Conservation (phyloP, 2,329 filamentous ascomycete genomes). For the Penicillium sp. region DNA sequence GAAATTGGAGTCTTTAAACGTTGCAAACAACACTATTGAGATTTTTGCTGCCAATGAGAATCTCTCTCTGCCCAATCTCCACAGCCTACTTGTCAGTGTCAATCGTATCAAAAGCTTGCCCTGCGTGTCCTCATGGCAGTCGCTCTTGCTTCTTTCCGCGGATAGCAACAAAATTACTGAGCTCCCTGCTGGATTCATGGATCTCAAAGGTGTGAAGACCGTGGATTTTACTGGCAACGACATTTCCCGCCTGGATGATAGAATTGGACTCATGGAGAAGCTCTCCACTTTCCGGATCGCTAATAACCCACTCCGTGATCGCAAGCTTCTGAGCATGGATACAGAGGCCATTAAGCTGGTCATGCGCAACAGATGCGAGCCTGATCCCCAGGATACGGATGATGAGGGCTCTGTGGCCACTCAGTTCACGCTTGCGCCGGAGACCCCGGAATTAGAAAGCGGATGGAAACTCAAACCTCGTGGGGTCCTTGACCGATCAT, state of each 20-base stretch:
- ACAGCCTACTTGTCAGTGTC: slow-evolving; percentile 72
- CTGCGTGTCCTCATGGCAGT: slow-evolving; percentile 70
- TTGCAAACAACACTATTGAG: slow-evolving; percentile 72
- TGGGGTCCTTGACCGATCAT: slow-evolving; percentile 65
- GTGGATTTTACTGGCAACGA: slow-evolving; percentile 86
- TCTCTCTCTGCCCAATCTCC: slow-evolving; percentile 68
- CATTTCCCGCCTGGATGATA: slow-evolving; percentile 71
- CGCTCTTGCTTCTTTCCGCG: slow-evolving; percentile 69
- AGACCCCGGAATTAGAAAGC: slow-evolving; percentile 39
- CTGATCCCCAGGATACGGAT: slow-evolving; percentile 38
- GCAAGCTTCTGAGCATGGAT: slow-evolving; percentile 76
- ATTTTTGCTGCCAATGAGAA: slow-evolving; percentile 49
- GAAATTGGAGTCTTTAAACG: slow-evolving; percentile 71
- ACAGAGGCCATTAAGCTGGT: slow-evolving; percentile 79
- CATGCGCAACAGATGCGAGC: slow-evolving; percentile 64
- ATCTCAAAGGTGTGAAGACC: slow-evolving; percentile 66
- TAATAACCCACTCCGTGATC: slow-evolving; percentile 88
- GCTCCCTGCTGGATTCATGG: slow-evolving; percentile 74
- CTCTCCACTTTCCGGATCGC: slow-evolving; percentile 73
- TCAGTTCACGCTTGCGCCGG: slow-evolving; percentile 44
- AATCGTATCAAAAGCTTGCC: slow-evolving; percentile 77
- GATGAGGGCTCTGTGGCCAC: slow-evolving; percentile 44
- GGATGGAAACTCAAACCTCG: slow-evolving; percentile 41
- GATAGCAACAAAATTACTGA: slow-evolving; percentile 77
- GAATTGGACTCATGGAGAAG: slow-evolving; percentile 75